Percentiles rank a stretch among this genome's conserved stretches.
These are phyloP conservation scores for Dryas drummondii DNA, from an alignment of 306 rosid genomes.

Conservation along the genomic window DNA sequence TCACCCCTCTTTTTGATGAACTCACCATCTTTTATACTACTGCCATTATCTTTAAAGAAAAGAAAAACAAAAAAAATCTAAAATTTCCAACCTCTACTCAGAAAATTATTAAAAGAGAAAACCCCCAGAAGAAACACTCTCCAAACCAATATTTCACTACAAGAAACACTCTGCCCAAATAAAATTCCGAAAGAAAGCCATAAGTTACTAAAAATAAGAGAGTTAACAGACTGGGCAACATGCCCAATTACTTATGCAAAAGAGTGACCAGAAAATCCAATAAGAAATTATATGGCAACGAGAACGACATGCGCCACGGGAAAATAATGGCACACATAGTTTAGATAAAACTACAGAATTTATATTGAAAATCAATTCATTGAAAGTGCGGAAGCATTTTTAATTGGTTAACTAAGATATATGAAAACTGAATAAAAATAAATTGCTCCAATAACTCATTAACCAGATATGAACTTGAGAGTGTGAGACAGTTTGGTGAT, in stretches of 20 bases:
- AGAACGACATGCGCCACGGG: not conserved
- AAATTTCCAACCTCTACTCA: conserved; percentile 20
- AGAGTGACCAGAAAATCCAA: not conserved
- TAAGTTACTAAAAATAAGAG: not conserved
- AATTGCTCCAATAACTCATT: not conserved
- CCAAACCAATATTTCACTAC: not conserved
- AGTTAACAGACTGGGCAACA: not conserved
- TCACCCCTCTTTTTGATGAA: conserved; percentile 42
- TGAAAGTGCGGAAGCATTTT: not conserved
- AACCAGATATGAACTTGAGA: not conserved
- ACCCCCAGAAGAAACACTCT: not conserved
- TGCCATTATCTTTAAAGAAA: conserved; percentile 44
- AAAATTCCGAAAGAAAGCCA: not conserved
- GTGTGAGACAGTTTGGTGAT: not conserved
- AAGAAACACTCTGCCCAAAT: not conserved
- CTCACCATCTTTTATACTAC: conserved; percentile 34
- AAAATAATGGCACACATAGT: not conserved
- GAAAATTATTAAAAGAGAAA: not conserved
- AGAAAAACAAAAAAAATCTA: conserved; percentile 14
- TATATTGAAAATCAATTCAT: not conserved
- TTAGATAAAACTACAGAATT: not conserved
- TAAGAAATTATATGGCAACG: not conserved
- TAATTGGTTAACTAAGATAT: not conserved
- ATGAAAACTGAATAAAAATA: not conserved
- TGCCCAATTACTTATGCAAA: not conserved